Conservation (phyloP, 305 asterid species). For the Andrographis paniculata region DNA sequence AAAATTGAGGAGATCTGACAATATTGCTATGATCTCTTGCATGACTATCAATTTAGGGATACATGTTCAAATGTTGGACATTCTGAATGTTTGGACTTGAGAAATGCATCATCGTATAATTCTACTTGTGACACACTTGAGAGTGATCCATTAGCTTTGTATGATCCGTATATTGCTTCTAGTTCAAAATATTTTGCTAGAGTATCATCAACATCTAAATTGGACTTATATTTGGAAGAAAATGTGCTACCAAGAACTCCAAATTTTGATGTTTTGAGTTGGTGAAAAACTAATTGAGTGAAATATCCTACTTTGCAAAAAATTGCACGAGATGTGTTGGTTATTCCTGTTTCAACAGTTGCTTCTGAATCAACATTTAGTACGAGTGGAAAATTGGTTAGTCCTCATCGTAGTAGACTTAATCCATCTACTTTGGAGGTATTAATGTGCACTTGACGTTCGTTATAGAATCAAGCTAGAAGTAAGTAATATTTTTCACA, state of each 20-base stretch:
- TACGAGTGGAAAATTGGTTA: slow-evolving; percentile 1
- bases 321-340: slow-evolving; percentile 2
- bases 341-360: not conserved
- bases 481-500: too few relatives aligned
- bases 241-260: slow-evolving; percentile 1
- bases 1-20: not conserved
- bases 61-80: not conserved
- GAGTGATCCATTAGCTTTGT: not conserved
- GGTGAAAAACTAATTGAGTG: slow-evolving; percentile 15
- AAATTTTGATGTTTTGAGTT: slow-evolving; percentile 7
- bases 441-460: too few relatives aligned
- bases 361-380: slow-evolving; percentile 10
- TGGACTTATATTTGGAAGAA: slow-evolving; percentile 14
- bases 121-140: not conserved
- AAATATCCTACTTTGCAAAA: slow-evolving; percentile 7
- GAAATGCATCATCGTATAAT: not conserved
- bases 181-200: not conserved
- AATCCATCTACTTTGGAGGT: too few relatives aligned
- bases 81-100: not conserved
- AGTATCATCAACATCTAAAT: not conserved
- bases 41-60: not conserved
- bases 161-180: not conserved
- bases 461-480: too few relatives aligned
- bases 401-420: slow-evolving; percentile 3
- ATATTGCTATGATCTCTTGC: not conserved